phyloP scores from a whole-genome alignment of 1,284 basidiomycete species.

The Cutaneotrichosporon sp. region DNA sequence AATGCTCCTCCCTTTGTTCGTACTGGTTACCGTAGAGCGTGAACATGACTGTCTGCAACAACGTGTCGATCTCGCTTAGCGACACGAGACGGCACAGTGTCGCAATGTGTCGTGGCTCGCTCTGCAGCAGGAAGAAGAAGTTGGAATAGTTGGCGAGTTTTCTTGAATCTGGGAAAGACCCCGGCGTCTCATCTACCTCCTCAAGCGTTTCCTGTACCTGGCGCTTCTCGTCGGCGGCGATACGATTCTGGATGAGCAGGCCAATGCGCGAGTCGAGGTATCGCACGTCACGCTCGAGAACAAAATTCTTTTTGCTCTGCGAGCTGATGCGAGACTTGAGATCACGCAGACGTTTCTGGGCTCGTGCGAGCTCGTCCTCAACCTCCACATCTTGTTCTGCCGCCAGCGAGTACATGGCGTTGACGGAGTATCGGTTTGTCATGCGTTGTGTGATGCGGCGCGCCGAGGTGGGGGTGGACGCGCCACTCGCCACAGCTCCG shows the following conservation, averaged over 20 bases:
- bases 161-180: conserved; percentile 87
- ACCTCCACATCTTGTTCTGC: conserved; percentile 98
- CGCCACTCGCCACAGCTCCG: background rate
- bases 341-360: conserved; percentile 91
- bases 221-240: conserved; percentile 94
- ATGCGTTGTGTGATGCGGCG: conserved; percentile 63
- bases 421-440: conserved; percentile 94
- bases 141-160: conserved; percentile 91
- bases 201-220: conserved; percentile 92
- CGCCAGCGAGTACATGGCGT: conserved; percentile 93
- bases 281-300: conserved; percentile 93
- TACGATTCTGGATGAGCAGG: conserved; percentile 93
- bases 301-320: conserved; percentile 99
- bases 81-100: conserved; percentile 95
- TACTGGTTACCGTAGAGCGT: conserved; percentile 99
- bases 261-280: conserved; percentile 98
- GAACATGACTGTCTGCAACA: conserved; percentile 99
- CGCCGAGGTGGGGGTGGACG: conserved; percentile 6
- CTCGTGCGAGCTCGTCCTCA: conserved; percentile 94
- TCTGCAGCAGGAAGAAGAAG: conserved; percentile 96
- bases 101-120: conserved; percentile 94
- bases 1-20: conserved; percentile 95
- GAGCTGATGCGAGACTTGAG: conserved; percentile 96
- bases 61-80: conserved; percentile 92
- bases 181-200: conserved; percentile 72